phyloP scores from a whole-genome alignment of 768 basidiomycete species.

The Suillus clintonianus region DNA sequence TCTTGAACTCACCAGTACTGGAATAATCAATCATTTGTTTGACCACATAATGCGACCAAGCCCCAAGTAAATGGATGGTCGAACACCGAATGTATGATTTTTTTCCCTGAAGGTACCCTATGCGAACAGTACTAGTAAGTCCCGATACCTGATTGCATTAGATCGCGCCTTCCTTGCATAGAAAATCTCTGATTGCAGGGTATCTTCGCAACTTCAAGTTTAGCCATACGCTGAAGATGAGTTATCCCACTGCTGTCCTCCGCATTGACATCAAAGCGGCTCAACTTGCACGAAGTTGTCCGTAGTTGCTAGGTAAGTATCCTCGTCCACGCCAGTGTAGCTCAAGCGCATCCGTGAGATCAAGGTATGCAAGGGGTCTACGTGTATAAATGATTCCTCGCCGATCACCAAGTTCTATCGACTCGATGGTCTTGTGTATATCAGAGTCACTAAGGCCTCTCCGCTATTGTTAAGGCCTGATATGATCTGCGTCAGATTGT shows the following conservation, averaged over 20 bases:
- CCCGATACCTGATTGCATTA: neutral
- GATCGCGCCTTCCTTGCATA: neutral
- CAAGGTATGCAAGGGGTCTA: neutral
- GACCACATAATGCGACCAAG: neutral
- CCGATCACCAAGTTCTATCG: neutral
- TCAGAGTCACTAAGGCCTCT: neutral
- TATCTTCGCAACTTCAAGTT: neutral
- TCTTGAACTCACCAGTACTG: neutral
- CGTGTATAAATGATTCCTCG: neutral
- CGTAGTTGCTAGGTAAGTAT: neutral
- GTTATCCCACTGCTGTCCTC: neutral
- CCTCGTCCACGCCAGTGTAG: too few relatives aligned
- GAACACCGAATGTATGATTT: too few relatives aligned
- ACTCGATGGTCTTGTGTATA: neutral
- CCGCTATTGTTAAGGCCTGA: neutral
- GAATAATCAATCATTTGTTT: neutral
- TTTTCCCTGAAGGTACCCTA: neutral
- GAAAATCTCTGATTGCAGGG: neutral
- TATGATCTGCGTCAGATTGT: neutral
- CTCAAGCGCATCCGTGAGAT: neutral
- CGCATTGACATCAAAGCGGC: constrained; percentile 8
- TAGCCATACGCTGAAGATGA: neutral
- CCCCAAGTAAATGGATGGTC: neutral
- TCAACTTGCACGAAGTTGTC: constrained; percentile 3
- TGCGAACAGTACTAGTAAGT: neutral